A percentile compares a stretch with the other conserved stretches of the same genome.
phyloP scores from a whole-genome alignment of 2,329 filamentous ascomycete species.

The Beauveria rudraprayagi region DNA sequence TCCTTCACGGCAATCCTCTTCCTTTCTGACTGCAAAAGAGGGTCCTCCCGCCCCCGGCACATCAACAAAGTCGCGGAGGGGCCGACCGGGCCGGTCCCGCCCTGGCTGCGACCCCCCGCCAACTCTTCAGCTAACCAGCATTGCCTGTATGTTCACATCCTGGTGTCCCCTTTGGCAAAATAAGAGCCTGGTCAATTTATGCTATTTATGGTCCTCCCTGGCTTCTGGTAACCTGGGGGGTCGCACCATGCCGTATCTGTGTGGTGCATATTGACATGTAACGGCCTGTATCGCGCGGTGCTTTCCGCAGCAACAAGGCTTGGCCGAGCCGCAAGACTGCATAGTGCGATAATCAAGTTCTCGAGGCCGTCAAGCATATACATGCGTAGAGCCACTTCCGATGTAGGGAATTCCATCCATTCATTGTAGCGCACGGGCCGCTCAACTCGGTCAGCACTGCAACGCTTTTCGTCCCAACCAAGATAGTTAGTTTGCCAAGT shows the following conservation, averaged over 20 bases:
- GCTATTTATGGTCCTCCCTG: neutral
- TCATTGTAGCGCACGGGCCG: neutral
- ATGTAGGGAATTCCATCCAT: neutral
- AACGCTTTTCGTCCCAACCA: neutral
- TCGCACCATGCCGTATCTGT: too few relatives aligned
- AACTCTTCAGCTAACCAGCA: neutral
- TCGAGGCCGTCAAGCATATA: neutral
- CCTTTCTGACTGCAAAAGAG: neutral
- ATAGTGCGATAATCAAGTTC: too few relatives aligned
- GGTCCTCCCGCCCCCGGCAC: neutral
- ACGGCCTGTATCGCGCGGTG: neutral
- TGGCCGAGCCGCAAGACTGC: too few relatives aligned
- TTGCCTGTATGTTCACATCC: neutral
- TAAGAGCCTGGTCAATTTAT: neutral
- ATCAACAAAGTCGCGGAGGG: neutral
- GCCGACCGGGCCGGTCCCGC: neutral
- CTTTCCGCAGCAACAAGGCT: neutral
- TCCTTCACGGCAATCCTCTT: neutral
- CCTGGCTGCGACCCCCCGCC: neutral
- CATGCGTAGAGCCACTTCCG: too few relatives aligned
- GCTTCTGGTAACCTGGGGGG: too few relatives aligned
- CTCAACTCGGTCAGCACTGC: neutral
- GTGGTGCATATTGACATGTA: neutral
- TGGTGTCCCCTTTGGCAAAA: neutral
- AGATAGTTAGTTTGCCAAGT: neutral